phyloP scores from a whole-genome alignment of 768 basidiomycete genomes.

The Tephrocybe sp. region DNA sequence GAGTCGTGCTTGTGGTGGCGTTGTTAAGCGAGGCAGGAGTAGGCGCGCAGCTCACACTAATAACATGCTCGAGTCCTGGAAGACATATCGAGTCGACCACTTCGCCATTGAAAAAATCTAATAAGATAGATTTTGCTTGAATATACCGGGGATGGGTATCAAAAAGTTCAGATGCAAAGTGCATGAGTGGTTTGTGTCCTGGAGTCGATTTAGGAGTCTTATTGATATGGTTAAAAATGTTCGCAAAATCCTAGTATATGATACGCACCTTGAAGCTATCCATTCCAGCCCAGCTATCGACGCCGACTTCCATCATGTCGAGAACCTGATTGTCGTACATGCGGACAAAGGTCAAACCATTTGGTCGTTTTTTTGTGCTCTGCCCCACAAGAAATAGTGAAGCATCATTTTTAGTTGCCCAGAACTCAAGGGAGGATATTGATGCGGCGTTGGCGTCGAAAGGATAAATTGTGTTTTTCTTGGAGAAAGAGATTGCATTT shows the following conservation, averaged over 20 bases:
- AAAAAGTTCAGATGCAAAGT: conserved; percentile 94
- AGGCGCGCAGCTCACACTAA: conserved; percentile 75
- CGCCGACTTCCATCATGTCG: conserved; percentile 94
- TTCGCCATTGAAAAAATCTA: conserved; percentile 90
- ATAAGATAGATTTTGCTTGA: conserved; percentile 88
- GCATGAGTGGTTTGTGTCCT: conserved; percentile 89
- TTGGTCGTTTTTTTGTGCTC: conserved; percentile 91
- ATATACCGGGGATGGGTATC: conserved; percentile 90
- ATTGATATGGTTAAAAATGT: background rate
- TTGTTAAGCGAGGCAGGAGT: conserved; percentile 53
- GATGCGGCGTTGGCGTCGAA: conserved; percentile 71
- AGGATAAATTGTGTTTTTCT: conserved; percentile 88
- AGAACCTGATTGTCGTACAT: conserved; percentile 84
- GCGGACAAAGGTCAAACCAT: conserved; percentile 80
- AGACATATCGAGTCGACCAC: conserved; percentile 81
- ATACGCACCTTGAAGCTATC: conserved; percentile 73
- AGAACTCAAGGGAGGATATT: conserved; percentile 79
- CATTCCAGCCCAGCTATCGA: conserved; percentile 81
- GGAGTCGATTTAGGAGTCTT: conserved; percentile 87
- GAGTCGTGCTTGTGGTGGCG: conserved; percentile 26
- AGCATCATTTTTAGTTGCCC: conserved; percentile 92
- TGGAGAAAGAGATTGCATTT: conserved; percentile 86
- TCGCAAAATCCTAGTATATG: background rate
- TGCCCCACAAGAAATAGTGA: conserved; percentile 88
- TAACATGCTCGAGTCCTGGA: conserved; percentile 82